Percentiles rank a stretch among this genome's conserved stretches.
Evolutionary conservation across 176 grass and related monocot genomes (phyloP).

Genomic region (Oryza coarctata): DNA sequence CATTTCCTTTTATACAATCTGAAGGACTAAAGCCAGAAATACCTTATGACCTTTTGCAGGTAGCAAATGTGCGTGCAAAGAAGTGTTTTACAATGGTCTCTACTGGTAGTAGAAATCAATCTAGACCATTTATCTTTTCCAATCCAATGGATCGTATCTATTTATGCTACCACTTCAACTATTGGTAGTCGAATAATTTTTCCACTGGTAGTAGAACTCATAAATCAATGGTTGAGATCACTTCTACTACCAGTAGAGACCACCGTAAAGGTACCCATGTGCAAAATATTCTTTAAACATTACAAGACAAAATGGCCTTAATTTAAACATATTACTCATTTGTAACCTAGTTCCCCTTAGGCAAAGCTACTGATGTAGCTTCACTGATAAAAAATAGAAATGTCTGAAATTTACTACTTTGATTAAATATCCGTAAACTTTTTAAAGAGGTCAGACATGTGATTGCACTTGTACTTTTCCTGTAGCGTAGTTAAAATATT

Average conservation of each 20-base stretch:
- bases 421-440: not conserved
- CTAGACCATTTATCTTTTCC: no score
- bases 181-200: no score
- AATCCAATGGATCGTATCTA: no score
- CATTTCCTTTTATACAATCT: not conserved
- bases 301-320: constrained; percentile 19
- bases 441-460: not conserved
- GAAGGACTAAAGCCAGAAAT: constrained; percentile 23
- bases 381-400: not conserved
- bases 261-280: not conserved
- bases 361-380: not conserved
- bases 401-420: not conserved
- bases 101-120: no score
- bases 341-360: not conserved
- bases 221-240: no score
- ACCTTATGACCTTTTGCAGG: constrained; percentile 8
- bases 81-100: constrained; percentile 6
- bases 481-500: not conserved
- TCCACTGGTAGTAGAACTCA: no score
- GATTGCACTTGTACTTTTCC: not conserved
- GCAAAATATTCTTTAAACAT: constrained; percentile 17
- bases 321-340: constrained; percentile 3
- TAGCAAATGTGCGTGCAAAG: not conserved
- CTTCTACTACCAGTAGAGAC: no score
- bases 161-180: no score